These are phyloP conservation scores for Strobilomyces confusus DNA, from an alignment of 768 basidiomycete species.

Conservation along the genomic window DNA sequence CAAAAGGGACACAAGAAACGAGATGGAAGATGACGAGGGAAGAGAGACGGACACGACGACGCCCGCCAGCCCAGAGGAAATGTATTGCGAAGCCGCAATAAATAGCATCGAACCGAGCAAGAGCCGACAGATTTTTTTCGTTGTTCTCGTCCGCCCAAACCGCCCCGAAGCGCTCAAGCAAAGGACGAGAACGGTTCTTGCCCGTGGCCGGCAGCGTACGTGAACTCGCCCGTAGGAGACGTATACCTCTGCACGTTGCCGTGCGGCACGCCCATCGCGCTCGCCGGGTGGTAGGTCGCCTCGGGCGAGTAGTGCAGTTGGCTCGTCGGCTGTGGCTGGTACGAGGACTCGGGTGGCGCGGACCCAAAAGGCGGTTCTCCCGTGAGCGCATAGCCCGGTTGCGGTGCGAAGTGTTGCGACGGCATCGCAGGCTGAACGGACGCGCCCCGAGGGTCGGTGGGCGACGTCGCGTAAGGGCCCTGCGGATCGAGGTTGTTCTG, in stretches of 20 bases:
- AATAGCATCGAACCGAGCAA: background rate
- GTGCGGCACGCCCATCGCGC: slow-evolving; percentile 13
- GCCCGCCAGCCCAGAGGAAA: slow-evolving; percentile 8
- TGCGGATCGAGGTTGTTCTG: slow-evolving; percentile 16
- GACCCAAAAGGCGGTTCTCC: slow-evolving; percentile 21
- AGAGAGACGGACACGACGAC: slow-evolving; percentile 2
- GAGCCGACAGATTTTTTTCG: slow-evolving; percentile 2
- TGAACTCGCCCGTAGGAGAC: slow-evolving; percentile 19
- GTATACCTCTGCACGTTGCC: slow-evolving; percentile 15
- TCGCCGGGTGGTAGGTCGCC: slow-evolving; percentile 13
- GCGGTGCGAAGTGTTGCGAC: slow-evolving; percentile 17
- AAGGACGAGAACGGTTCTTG: slow-evolving; percentile 23
- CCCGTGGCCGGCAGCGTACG: slow-evolving; percentile 19
- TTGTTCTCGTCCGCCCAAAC: background rate
- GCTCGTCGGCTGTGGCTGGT: slow-evolving; percentile 7
- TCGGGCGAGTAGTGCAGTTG: slow-evolving; percentile 22
- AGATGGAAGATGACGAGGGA: slow-evolving; percentile 5
- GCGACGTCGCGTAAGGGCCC: slow-evolving; percentile 12
- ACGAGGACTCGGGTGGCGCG: slow-evolving; percentile 10
- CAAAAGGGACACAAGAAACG: slow-evolving; percentile 17
- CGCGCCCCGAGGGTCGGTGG: slow-evolving; percentile 15
- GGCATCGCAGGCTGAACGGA: slow-evolving; percentile 17
- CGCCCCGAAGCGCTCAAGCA: slow-evolving; percentile 7
- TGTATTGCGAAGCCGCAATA: slow-evolving; percentile 1
- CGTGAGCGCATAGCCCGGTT: slow-evolving; percentile 8